Base-by-base conservation (phyloP, 176 grass and related monocot genomes). In the Aegilops tauschii region DNA sequence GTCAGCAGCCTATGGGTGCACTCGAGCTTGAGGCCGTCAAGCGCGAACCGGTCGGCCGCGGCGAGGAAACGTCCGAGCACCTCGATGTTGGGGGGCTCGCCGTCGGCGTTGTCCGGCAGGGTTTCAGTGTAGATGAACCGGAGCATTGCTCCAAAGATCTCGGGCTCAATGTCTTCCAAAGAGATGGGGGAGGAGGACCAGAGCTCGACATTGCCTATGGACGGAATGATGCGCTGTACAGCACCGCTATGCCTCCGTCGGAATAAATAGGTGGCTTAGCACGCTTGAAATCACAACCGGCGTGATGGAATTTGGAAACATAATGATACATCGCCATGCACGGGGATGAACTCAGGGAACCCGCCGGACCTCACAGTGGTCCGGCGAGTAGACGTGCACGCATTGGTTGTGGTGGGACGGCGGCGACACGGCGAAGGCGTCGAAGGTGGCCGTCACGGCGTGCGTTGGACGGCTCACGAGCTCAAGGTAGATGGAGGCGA, bases 61-160 rank as follows among this genome's bases (percentile, higher is more conserved):
- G 77, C 87, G 30, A 89, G 84, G 30, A 76, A 12, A 23, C 32
- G 21, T 58, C 3, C 32, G 0, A 78, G 1, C 3, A 5, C 14
- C 45, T 78, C 52, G 3, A 5, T 47, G 52, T 56, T 5, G 0
- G 6, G 65, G 10, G 28, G 30, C 5, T 21, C 45, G 8, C 32
- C 74, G 47, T 62, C 50, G 1, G 2, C 5, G 18, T 67, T 18
- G 6, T 61, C 52, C 1, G 54, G 83, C 58, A 92, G 45, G n/a
- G 21, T 14, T 40, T 92, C 90, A 1, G 78, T 89, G 65, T 92
- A 92, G 37, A 92, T 86, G 79, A 89, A 92, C 35, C 72, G 50
- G 17, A 89, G 80, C 84, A 89, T 10, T 12, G 87, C 87, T 20
- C 68, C 39, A 13, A 92, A 92, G 18, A 56, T 56, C 9, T 54